Conservation (phyloP, 371 early-diverging fungal species). For the Umbelopsis sp. region DNA sequence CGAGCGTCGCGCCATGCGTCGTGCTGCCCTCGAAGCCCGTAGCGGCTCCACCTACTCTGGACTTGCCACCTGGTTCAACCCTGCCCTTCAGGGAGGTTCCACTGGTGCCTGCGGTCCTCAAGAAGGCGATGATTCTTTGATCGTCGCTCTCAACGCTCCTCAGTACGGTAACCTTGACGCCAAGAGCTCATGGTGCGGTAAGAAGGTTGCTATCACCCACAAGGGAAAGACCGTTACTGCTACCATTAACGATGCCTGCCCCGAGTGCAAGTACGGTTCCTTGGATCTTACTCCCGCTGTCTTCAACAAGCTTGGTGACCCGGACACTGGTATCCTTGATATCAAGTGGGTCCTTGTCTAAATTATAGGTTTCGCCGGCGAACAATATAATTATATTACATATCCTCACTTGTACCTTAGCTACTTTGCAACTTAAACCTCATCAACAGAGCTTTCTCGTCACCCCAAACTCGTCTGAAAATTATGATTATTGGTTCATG, state of each 20-base stretch:
- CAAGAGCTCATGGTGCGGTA: constrained; percentile 46
- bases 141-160: constrained; percentile 28
- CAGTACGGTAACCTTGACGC: constrained; percentile 38
- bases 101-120: constrained; percentile 34
- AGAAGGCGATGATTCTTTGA: constrained; percentile 26
- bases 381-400: not conserved
- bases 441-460: not conserved
- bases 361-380: constrained; percentile 18
- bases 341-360: constrained; percentile 44
- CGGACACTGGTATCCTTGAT: constrained; percentile 26
- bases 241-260: constrained; percentile 43
- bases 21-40: constrained; percentile 6
- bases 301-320: constrained; percentile 6
- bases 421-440: constrained; percentile 23
- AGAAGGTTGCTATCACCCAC: constrained; percentile 35
- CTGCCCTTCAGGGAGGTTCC: constrained; percentile 30
- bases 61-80: constrained; percentile 33
- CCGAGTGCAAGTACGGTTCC: constrained; percentile 27
- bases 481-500: no score
- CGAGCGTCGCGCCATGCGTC: constrained; percentile 5
- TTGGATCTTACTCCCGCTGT: not conserved
- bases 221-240: constrained; percentile 26
- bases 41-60: constrained; percentile 28
- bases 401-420: constrained; percentile 30
- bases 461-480: not conserved